Conservation (phyloP, 2,329 filamentous ascomycete species). For the Pseudomassariella vexata region DNA sequence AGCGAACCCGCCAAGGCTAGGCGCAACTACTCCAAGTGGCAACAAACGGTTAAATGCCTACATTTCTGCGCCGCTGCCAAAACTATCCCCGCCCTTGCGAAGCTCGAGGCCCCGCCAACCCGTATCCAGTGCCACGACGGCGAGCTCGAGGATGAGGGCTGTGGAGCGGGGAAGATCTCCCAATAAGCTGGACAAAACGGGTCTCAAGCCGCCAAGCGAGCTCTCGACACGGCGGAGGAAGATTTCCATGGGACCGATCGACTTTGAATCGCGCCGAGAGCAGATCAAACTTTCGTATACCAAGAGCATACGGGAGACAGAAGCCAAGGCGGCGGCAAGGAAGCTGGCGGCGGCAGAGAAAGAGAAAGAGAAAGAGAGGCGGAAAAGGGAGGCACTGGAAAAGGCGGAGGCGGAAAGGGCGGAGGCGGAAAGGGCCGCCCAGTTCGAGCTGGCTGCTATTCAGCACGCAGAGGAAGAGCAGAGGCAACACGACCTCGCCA, state of each 20-base stretch:
- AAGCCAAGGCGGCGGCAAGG: conserved; percentile 46
- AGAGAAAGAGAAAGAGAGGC: conserved; percentile 45
- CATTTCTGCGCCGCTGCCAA: conserved; percentile 64
- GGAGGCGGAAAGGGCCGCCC: conserved; percentile 13
- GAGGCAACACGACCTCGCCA: too few relatives aligned
- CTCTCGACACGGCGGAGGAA: conserved; percentile 41
- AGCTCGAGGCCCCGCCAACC: conserved; percentile 78
- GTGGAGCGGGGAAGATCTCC: conserved; percentile 50
- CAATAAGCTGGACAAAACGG: conserved; percentile 21
- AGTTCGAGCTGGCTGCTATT: background rate
- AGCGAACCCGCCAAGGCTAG: too few relatives aligned
- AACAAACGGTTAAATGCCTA: conserved; percentile 64
- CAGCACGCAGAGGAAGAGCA: too few relatives aligned
- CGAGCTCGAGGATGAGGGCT: conserved; percentile 61
- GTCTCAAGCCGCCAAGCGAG: conserved; percentile 31
- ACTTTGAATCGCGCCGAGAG: conserved; percentile 77
- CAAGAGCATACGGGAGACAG: conserved; percentile 71
- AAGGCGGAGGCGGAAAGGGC: conserved; percentile 13
- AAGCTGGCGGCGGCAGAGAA: conserved; percentile 49
- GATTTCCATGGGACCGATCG: conserved; percentile 65
- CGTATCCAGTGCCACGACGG: conserved; percentile 68
- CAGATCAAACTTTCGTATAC: conserved; percentile 81
- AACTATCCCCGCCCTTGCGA: conserved; percentile 71
- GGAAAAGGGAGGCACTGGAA: conserved; percentile 36
- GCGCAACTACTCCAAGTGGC: conserved; percentile 41